These are phyloP conservation scores for Xanthoceras sorbifolium DNA, from an alignment of 345 rosid species.

Conservation along the genomic window DNA sequence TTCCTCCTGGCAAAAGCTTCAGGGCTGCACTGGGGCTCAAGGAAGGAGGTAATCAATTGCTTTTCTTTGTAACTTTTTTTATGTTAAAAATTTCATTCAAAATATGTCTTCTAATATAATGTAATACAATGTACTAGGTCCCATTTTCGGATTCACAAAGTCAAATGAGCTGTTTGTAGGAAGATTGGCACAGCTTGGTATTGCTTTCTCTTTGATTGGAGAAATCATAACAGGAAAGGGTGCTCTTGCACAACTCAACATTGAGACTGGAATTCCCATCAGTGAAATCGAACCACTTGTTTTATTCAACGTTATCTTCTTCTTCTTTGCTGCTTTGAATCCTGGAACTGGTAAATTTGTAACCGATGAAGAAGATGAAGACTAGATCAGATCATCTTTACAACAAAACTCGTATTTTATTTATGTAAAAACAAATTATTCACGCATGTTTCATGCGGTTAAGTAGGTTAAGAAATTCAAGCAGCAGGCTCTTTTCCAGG, in stretches of 20 bases:
- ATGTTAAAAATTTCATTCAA: no score
- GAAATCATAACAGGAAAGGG: slow-evolving; percentile 95
- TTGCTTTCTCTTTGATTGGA: slow-evolving; percentile 91
- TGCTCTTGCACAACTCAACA: slow-evolving; percentile 93
- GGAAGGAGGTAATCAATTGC: slow-evolving; percentile 66
- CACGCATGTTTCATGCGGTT: background rate
- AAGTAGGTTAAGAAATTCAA: background rate
- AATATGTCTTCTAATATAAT: no score
- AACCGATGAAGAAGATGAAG: slow-evolving; percentile 68
- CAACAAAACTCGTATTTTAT: background rate
- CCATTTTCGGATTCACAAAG: slow-evolving; percentile 92
- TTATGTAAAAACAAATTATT: background rate
- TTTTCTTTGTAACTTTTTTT: background rate
- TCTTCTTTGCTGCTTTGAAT: slow-evolving; percentile 88
- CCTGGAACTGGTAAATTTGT: slow-evolving; percentile 93
- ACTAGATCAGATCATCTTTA: slow-evolving; percentile 15
- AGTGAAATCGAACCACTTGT: slow-evolving; percentile 90
- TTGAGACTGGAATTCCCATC: slow-evolving; percentile 93
- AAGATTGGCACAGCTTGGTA: slow-evolving; percentile 92
- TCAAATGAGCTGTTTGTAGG: slow-evolving; percentile 92
- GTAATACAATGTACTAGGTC: slow-evolving; percentile 47
- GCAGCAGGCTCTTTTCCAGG: no score
- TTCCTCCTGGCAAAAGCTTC: slow-evolving; percentile 77
- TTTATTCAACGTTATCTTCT: slow-evolving; percentile 83
- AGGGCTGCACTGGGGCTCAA: slow-evolving; percentile 77